Conservation (phyloP, 495 filamentous ascomycete species). For the Entonaema liquescens region DNA sequence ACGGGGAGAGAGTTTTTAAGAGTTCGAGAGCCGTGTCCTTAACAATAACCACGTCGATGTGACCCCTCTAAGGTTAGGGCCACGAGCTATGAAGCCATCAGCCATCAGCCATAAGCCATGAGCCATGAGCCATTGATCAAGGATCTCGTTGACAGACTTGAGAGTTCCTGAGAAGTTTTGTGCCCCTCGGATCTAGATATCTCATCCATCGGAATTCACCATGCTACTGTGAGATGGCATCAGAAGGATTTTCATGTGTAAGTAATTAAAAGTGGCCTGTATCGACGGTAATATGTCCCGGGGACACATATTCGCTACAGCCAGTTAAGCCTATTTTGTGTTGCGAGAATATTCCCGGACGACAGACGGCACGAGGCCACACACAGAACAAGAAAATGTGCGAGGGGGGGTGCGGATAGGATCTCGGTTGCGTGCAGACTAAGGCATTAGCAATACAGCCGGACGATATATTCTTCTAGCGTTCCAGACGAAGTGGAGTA, state of each 20-base stretch:
- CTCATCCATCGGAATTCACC: constrained; percentile 22
- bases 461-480: constrained; percentile 23
- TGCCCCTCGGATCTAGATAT: not conserved
- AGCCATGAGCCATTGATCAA: not conserved
- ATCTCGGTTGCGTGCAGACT: constrained; percentile 24
- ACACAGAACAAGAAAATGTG: constrained; percentile 12
- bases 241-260: constrained; percentile 11
- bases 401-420: constrained; percentile 32
- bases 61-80: not conserved
- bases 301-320: constrained; percentile 18
- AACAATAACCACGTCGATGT: constrained; percentile 11
- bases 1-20: not conserved
- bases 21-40: constrained; percentile 24
- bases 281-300: constrained; percentile 33
- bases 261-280: constrained; percentile 22
- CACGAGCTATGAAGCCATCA: not conserved
- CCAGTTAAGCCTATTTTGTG: constrained; percentile 37
- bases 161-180: not conserved
- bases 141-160: not conserved
- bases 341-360: constrained; percentile 32
- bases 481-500: constrained; percentile 39
- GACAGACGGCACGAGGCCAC: constrained; percentile 22
- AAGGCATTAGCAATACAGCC: constrained; percentile 42
- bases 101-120: not conserved
- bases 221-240: constrained; percentile 29